Evolutionary conservation across 441 rosid genomes (phyloP), one percentile per base, ranked within the genome.

Genomic region (Gossypium davidsonii): DNA sequence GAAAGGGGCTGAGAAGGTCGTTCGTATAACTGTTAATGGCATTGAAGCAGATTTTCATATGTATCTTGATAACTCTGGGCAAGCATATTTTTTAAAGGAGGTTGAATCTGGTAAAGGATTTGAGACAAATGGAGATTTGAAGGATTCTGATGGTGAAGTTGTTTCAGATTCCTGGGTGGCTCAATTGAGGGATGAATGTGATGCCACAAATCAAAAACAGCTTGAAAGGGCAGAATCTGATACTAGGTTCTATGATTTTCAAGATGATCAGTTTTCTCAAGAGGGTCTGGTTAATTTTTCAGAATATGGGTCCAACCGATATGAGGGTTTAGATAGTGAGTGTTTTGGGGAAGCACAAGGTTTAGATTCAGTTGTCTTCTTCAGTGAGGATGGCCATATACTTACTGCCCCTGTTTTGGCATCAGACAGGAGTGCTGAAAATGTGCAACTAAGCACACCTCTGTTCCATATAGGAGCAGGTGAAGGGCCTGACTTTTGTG

Each of bases 61-160:
- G 98, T 86, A 80, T 71, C 95, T 93, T 74, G 98, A 93, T 80
- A 88, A 93, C 68, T 89, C 98, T 3, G 98, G 98, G 2, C 93
- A 91, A 80, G 97, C 98, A 18, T 93, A 89, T 82, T 91, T 93
- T 85, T 75, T 85, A 73, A 85, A 83, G 73, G 93, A 87, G 83
- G 88, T 83, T 66, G 90, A 92, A 75, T 82, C 85, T 56, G 80
- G 79, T 23, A 48, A 82, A 65, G 81, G 68, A 69, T 63, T 66
- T 14, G 71, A 74, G 69, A 55, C 56, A 11, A 73, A 39, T 62
- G 74, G 58, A 18, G 78, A 15, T 55, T 44, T 11, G 2, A 39
- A 61, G 23, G 82, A 73, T 62, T 63, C 61, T 52, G 48, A 58
- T 15, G 11, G 68, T 71, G 79, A 65, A 37, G 55, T 67, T 44